phyloP scores from a whole-genome alignment of 148 eudicot genomes.

The Cornus kousa region DNA sequence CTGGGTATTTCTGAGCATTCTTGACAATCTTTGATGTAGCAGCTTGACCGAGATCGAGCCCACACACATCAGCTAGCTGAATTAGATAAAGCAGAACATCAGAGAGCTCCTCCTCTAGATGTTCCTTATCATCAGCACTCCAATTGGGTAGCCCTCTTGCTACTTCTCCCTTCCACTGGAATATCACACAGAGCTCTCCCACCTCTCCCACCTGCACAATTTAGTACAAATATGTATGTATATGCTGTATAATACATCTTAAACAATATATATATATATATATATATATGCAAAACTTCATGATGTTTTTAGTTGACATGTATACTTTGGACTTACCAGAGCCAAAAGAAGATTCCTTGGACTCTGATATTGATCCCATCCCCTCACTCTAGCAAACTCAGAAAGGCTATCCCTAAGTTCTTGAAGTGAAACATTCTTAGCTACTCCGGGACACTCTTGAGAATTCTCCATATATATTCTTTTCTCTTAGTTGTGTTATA shows the following conservation, averaged over 20 bases:
- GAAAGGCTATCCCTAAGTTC: conserved; percentile 50
- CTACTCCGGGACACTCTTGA: conserved; percentile 9
- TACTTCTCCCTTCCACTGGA: conserved; percentile 83
- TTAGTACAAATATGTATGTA: not conserved
- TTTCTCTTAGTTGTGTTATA: not conserved
- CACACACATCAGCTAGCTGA: conserved; percentile 65
- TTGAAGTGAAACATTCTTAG: conserved; percentile 56
- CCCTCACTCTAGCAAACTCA: conserved; percentile 59
- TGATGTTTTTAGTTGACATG: not conserved
- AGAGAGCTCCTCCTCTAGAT: conserved; percentile 62
- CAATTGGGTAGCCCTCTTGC: conserved; percentile 64
- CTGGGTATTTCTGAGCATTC: conserved; percentile 59
- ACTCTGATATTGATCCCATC: conserved; percentile 73
- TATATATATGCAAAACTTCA: no score
- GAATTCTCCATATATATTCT: conserved; percentile 41
- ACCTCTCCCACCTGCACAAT: conserved; percentile 65
- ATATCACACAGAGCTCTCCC: conserved; percentile 76
- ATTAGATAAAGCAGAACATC: conserved; percentile 66
- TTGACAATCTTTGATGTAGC: conserved; percentile 55
- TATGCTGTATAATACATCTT: not conserved
- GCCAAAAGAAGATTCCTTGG: conserved; percentile 83
- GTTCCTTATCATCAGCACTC: conserved; percentile 52
- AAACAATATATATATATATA: no score
- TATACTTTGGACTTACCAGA: conserved; percentile 39
- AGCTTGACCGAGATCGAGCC: conserved; percentile 67